Evolutionary conservation across 1,284 basidiomycete genomes (phyloP).

Genomic region (Apiotrichum mycotoxinovorans): DNA sequence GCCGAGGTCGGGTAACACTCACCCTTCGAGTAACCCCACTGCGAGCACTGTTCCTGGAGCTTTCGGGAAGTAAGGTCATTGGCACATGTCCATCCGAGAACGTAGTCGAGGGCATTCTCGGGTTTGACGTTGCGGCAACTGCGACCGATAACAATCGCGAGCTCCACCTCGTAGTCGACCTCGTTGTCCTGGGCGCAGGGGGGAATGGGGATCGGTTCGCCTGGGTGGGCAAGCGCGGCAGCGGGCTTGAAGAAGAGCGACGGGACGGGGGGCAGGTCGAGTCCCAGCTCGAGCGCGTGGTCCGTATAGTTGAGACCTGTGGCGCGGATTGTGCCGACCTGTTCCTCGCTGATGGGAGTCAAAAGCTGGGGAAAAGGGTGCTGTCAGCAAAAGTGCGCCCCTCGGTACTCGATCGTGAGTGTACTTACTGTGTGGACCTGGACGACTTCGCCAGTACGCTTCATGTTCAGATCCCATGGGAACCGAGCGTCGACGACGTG

Average conservation of each 20-base stretch:
- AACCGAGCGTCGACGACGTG: slow-evolving; percentile 21
- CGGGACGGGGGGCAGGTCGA: slow-evolving; percentile 56
- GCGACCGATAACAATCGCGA: slow-evolving; percentile 79
- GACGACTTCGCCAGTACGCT: slow-evolving; percentile 8
- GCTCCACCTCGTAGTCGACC: slow-evolving; percentile 83
- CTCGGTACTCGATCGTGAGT: neutral
- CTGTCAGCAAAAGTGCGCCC: neutral
- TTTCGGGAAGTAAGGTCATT: slow-evolving; percentile 82
- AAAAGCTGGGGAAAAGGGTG: slow-evolving; percentile 32
- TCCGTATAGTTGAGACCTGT: slow-evolving; percentile 37
- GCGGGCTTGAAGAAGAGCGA: slow-evolving; percentile 77
- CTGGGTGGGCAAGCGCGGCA: slow-evolving; percentile 66
- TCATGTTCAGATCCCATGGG: slow-evolving; percentile 24
- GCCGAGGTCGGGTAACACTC: slow-evolving; percentile 19
- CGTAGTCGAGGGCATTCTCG: slow-evolving; percentile 71
- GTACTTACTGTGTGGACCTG: neutral
- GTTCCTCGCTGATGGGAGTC: slow-evolving; percentile 32
- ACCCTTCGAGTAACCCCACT: slow-evolving; percentile 84
- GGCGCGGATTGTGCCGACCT: slow-evolving; percentile 33
- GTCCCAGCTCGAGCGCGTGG: slow-evolving; percentile 24
- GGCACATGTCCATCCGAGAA: slow-evolving; percentile 72
- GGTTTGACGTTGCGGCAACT: slow-evolving; percentile 71
- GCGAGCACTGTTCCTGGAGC: slow-evolving; percentile 61
- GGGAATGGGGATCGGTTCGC: slow-evolving; percentile 65
- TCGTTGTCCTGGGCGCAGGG: slow-evolving; percentile 64